Evolutionary conservation across 352 stramenopile species (phyloP).

Genomic region (Phytophthora kernoviae): DNA sequence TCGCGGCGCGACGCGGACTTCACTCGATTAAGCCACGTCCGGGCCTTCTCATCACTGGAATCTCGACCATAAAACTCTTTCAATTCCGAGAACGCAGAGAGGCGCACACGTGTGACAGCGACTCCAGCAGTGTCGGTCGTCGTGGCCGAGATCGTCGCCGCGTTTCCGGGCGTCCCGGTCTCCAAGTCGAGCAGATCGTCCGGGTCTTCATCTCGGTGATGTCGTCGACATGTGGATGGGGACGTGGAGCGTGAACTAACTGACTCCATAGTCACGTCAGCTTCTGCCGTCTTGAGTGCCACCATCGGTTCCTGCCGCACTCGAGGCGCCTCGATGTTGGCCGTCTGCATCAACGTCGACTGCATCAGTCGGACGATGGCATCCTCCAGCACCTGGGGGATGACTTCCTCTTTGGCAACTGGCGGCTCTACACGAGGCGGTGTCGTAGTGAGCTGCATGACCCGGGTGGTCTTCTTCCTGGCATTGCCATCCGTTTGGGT

Average conservation of each 20-base stretch:
- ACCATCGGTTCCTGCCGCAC: not conserved
- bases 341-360: not conserved
- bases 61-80: conserved; percentile 14
- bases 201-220: not conserved
- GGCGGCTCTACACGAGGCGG: not conserved
- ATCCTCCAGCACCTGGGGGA: conserved; percentile 2
- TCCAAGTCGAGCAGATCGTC: conserved; percentile 10
- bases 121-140: not conserved
- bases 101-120: not conserved
- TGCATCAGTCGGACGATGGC: conserved; percentile 1
- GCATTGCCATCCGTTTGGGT: conserved; percentile 1
- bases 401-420: not conserved
- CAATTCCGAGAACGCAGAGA: conserved; percentile 14
- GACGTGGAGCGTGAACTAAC: conserved; percentile 1
- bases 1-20: conserved; percentile 10
- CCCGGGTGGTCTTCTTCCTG: not conserved
- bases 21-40: conserved; percentile 12
- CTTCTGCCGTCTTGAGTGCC: not conserved
- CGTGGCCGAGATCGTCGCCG: not conserved
- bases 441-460: not conserved
- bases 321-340: not conserved
- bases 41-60: conserved; percentile 15
- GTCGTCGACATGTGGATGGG: not conserved
- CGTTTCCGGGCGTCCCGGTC: not conserved
- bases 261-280: conserved; percentile 9